These are phyloP conservation scores for Euphorbia pulcherrima DNA, from an alignment of 345 rosid genomes.

Conservation along the genomic window DNA sequence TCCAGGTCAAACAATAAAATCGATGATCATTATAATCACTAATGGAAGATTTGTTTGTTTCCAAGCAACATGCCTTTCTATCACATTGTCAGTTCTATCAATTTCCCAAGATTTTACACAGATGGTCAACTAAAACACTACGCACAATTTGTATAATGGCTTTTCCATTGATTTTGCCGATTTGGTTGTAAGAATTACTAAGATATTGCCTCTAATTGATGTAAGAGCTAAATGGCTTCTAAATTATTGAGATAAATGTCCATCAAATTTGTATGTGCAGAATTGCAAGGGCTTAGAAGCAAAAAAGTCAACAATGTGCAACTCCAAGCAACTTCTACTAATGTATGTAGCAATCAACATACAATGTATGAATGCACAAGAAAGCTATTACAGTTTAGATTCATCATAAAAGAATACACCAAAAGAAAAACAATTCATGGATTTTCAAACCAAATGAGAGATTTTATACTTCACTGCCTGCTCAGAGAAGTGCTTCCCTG, in stretches of 20 bases:
- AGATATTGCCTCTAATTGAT: not conserved
- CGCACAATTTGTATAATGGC: not conserved
- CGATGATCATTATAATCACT: not conserved
- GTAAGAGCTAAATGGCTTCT: not conserved
- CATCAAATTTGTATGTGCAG: not conserved
- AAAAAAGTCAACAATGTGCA: not conserved
- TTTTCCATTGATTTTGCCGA: not conserved
- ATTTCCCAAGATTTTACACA: not conserved
- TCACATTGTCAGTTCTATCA: not conserved
- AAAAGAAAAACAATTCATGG: slow-evolving; percentile 6
- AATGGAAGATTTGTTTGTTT: not conserved
- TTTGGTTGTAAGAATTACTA: not conserved
- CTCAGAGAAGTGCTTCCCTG: slow-evolving; percentile 74
- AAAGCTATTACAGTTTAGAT: not conserved
- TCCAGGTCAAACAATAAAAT: not conserved
- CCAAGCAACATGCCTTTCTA: slow-evolving; percentile 4
- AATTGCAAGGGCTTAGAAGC: not conserved
- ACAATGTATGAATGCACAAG: not conserved
- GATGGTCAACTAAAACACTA: not conserved
- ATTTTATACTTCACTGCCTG: slow-evolving; percentile 69
- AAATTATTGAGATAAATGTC: not conserved
- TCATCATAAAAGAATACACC: slow-evolving; percentile 3
- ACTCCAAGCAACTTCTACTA: not conserved
- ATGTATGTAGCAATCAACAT: not conserved
- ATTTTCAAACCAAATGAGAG: not conserved